Conservation (phyloP, 108 stramenopile species). For the Skeletonema menzelii region DNA sequence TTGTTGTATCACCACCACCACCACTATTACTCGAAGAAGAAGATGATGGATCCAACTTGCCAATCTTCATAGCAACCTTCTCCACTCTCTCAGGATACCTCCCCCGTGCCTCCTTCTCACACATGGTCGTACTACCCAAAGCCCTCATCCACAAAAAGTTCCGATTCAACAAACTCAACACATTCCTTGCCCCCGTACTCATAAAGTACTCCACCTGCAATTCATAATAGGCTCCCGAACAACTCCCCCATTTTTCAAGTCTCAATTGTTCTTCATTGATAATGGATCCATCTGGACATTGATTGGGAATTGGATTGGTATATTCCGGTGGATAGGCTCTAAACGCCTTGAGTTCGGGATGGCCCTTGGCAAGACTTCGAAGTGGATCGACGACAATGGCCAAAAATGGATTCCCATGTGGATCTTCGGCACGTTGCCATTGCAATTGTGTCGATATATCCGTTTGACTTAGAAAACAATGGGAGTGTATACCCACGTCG, state of each 20-base stretch:
- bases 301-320: slow-evolving; percentile 55
- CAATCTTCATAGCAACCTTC: slow-evolving; percentile 30
- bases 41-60: slow-evolving; percentile 3
- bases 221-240: slow-evolving; percentile 95
- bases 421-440: slow-evolving; percentile 97
- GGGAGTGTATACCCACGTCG: slow-evolving; percentile 82
- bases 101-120: slow-evolving; percentile 32
- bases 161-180: slow-evolving; percentile 76
- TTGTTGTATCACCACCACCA: background rate
- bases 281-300: slow-evolving; percentile 90
- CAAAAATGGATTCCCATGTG: slow-evolving; percentile 95
- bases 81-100: slow-evolving; percentile 27
- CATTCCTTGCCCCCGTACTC: slow-evolving; percentile 59
- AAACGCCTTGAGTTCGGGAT: slow-evolving; percentile 95
- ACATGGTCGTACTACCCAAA: slow-evolving; percentile 40
- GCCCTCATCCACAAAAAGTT: slow-evolving; percentile 91
- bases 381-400: slow-evolving; percentile 96
- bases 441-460: slow-evolving; percentile 94
- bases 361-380: slow-evolving; percentile 58
- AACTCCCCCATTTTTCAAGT: slow-evolving; percentile 94
- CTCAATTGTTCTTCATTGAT: slow-evolving; percentile 67
- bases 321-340: slow-evolving; percentile 95
- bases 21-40: background rate
- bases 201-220: slow-evolving; percentile 83
- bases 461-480: slow-evolving; percentile 95